Base-by-base conservation (phyloP, 176 grass and related monocot genomes). In the Cenchrus americanus region DNA sequence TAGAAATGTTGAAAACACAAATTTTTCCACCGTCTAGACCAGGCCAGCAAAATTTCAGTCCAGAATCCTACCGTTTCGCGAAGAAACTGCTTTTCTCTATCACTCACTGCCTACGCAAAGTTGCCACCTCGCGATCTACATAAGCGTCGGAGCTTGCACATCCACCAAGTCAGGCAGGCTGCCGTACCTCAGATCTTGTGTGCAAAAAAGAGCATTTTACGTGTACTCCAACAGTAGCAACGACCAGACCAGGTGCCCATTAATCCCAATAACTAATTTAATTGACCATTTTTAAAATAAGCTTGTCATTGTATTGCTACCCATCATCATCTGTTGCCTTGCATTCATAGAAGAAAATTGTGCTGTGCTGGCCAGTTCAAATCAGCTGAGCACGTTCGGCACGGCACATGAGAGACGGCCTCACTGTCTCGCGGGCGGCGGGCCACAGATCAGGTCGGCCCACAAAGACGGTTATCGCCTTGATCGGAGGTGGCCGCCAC, bases 171-270 rank as follows among this genome's bases (percentile, higher is more conserved):
- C 66, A 63, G 54, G 75, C 21, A 63, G 9, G 14, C 2, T 78
- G 12, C 37, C 30, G 47, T 54, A 54, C 47, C n/a, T 54, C 27
- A 5, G n/a, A 63, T 50, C 21, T 73, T 26, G 30, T 44, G 76
- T 40, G 32, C 13, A 72, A 63, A 80, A 80, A 14, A 3, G 64
- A 52, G 66, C 11, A 44, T 76, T 62, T 34, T 71, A 7, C 30
- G 76, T 86, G 75, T 32, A 42, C 66, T 51, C 68, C 54, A 60
- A 71, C 71, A 13, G 19, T 75, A 57, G 18, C 0, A n/a, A 76
- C 21, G 73, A 76, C 34, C 34, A 59, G 73, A 76, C 19, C 34
- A 76, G 42, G 52, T 15, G 13, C 34, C 53, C 58, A n/a, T 59
- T 59, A 59, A n/a, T 8, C 19, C 3, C n/a, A 61, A 24, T 61